Evolutionary conservation across 768 basidiomycete genomes (phyloP).

Genomic region (Boletellus emodensis): DNA sequence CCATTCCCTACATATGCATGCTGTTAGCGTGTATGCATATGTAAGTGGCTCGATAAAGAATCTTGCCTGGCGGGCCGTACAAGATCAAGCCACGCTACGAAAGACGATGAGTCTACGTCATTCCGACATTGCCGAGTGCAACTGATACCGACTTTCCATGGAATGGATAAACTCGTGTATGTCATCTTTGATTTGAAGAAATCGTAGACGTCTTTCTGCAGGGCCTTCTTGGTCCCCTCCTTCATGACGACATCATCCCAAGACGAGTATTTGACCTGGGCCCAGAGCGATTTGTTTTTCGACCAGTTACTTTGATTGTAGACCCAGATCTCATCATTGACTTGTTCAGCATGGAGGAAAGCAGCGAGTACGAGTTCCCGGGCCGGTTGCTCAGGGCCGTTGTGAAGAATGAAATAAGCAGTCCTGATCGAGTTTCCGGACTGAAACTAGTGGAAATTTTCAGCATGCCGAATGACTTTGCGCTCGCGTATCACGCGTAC

Average conservation of each 20-base stretch:
- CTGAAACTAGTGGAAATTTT: slow-evolving; percentile 28
- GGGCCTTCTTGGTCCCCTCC: slow-evolving; percentile 56
- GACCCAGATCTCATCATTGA: slow-evolving; percentile 74
- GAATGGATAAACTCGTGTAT: slow-evolving; percentile 71
- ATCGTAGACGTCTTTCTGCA: slow-evolving; percentile 73
- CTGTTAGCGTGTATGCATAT: neutral
- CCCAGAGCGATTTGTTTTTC: slow-evolving; percentile 61
- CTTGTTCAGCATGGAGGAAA: slow-evolving; percentile 48
- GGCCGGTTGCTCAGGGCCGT: slow-evolving; percentile 51
- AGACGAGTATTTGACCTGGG: slow-evolving; percentile 55
- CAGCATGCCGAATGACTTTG: neutral
- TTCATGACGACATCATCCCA: slow-evolving; percentile 77
- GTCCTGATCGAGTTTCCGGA: slow-evolving; percentile 18
- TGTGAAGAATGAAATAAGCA: slow-evolving; percentile 53
- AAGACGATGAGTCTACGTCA: neutral
- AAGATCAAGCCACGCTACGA: slow-evolving; percentile 74
- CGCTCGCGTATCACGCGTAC: slow-evolving; percentile 33
- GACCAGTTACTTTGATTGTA: slow-evolving; percentile 69
- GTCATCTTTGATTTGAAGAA: slow-evolving; percentile 75
- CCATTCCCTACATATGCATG: slow-evolving; percentile 60
- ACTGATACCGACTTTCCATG: slow-evolving; percentile 64
- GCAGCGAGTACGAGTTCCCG: slow-evolving; percentile 50
- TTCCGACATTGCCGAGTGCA: neutral
- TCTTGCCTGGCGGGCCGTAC: slow-evolving; percentile 71
- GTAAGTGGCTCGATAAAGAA: neutral